Base-by-base conservation (phyloP, 2,329 filamentous ascomycete genomes). In the Ascochyta clinopodiicola region DNA sequence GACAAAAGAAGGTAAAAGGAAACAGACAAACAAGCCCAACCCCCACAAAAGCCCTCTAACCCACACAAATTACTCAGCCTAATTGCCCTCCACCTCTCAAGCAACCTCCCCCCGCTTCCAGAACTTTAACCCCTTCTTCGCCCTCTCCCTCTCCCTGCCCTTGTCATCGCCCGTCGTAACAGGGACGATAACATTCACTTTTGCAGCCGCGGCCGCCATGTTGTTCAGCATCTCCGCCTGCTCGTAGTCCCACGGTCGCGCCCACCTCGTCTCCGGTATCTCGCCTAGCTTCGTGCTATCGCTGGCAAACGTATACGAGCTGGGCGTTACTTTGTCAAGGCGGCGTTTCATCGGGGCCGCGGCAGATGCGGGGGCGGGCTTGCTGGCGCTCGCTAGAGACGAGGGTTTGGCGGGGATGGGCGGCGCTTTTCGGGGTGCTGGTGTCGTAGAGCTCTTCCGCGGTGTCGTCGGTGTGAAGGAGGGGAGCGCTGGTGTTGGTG, bases 261-360 rank as follows among this genome's bases (percentile, higher is more conserved):
- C 68, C 79, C 79, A 81, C 42, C 75, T 73, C 34, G 75, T 71
- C 65, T 79, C 66, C 4, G 79, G 79, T 6, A 81, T 81, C 60
- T 81, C 79, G 38, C 79, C 79, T 8, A 81, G 68, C 64, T 80
- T 80, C 3, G 79, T 81, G 63, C 77, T 78, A 19, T 76, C 76
- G 10, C 77, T 78, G 5, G 77, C 75, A 50, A 79, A 75, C 1
- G 78, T 80, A 51, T 78, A 78, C 34, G 69, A 72, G 8, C 75
- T 79, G 6, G 71, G 75, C 2, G 75, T 78, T 0, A 59, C 48
- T 44, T 75, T 74, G 37, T 77, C 73, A 8, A 69, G 56, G 51
- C 70, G 62, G 24, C 74, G 70, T 19, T 64, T 64, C 10, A 65
- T 43, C 7, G 56, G 57, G 4, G 51, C 29, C 9, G 53, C 35